These are phyloP conservation scores for Penicillium silybi DNA, from an alignment of 495 filamentous ascomycete species.

Conservation along the genomic window DNA sequence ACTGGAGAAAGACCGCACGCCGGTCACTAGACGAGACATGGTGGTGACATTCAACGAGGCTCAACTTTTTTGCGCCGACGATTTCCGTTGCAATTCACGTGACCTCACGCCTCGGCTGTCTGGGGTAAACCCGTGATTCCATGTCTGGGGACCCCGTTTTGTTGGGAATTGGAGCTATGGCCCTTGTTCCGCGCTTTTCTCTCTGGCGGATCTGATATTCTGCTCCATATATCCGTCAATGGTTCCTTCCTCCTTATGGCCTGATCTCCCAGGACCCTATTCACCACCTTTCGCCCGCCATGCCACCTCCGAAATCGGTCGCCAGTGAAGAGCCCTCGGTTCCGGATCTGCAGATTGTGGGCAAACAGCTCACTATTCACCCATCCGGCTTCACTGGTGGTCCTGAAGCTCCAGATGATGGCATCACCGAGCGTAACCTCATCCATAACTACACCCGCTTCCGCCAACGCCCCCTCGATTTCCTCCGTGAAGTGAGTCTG, in stretches of 20 bases:
- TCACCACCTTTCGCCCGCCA: constrained; percentile 13
- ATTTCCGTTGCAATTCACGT: constrained; percentile 5
- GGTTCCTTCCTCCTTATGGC: background rate
- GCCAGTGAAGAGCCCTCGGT: constrained; percentile 46
- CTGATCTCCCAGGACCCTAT: constrained; percentile 4
- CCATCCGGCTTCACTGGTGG: constrained; percentile 62
- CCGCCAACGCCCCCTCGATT: constrained; percentile 65
- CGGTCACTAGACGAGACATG: constrained; percentile 27
- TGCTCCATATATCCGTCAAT: constrained; percentile 1
- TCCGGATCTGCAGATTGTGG: constrained; percentile 79
- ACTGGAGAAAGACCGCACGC: constrained; percentile 29
- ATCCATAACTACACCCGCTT: constrained; percentile 83
- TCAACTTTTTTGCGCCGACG: background rate
- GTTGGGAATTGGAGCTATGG: constrained; percentile 28
- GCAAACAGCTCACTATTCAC: constrained; percentile 74
- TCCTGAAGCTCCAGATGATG: constrained; percentile 34
- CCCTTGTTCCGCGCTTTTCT: constrained; percentile 8
- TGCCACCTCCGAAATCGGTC: constrained; percentile 35
- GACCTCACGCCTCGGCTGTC: constrained; percentile 13
- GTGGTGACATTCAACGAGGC: background rate
- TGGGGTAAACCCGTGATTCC: constrained; percentile 13
- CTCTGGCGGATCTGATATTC: background rate
- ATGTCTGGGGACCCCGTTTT: constrained; percentile 22
- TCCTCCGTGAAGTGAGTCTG: constrained; percentile 85
- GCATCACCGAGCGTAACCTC: constrained; percentile 62